A percentile compares a stretch with the other conserved stretches of the same genome.
Conservation (phyloP, 148 eudicot species). For the Tetragonia tetragonoides region DNA sequence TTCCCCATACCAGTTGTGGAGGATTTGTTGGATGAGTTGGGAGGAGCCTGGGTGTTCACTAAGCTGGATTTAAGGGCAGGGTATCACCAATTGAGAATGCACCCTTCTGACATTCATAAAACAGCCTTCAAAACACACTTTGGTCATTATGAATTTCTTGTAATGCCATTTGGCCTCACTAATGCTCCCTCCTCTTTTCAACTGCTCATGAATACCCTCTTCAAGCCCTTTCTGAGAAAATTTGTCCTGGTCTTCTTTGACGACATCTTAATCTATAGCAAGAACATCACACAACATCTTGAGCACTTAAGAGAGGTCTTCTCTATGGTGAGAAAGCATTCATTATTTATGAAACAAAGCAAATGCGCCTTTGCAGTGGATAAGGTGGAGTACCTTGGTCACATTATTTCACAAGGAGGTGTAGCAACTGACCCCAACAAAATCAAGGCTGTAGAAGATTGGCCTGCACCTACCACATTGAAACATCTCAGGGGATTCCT, state of each 20-base stretch:
- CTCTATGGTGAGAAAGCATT: not conserved
- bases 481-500: not conserved
- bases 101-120: too few species aligned
- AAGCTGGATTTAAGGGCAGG: too few species aligned
- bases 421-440: not conserved
- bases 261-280: not conserved
- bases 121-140: not conserved
- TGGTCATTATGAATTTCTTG: not conserved
- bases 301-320: not conserved
- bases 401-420: too few species aligned
- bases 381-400: too few species aligned
- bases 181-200: constrained; percentile 7
- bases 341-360: too few species aligned
- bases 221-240: not conserved
- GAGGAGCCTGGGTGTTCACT: too few species aligned
- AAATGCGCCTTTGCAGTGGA: too few species aligned
- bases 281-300: not conserved
- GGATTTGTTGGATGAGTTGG: too few species aligned
- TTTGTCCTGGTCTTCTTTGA: not conserved
- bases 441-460: not conserved
- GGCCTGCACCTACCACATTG: not conserved
- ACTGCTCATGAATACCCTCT: not conserved
- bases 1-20: too few species aligned
- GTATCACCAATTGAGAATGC: too few species aligned
- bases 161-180: constrained; percentile 3